Base-by-base conservation (phyloP, 2,329 filamentous ascomycete species). In the Claviceps arundinis region DNA sequence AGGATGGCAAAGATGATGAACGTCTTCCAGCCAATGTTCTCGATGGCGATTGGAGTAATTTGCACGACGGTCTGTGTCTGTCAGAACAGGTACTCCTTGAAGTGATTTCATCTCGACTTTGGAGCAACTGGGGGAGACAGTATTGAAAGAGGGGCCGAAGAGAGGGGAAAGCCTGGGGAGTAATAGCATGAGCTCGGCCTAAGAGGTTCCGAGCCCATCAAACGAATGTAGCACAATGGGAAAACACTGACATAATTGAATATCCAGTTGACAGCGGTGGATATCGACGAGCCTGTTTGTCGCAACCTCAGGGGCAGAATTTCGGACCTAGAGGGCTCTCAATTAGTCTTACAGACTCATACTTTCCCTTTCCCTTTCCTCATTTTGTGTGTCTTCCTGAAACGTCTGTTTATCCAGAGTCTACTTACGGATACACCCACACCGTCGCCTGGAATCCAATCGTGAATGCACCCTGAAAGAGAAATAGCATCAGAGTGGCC, bases 401-500 rank as follows among this genome's bases (percentile, higher is more conserved):
- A 34, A 11, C 4, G 3, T 11, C 9, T 0, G 30, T 11, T 34
- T 34, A 4, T 34, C 11, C 30, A 11, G 41, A 17, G 5, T 13
- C 4, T 9, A 56, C 61, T 50, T 47, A 61, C 57, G 59, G 59
- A 26, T 65, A 63, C 3, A 66, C 62, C 66, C 65, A 66, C 50
- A 69, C 61, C 2, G 65, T 64, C 30, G 65, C 60, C 37, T 70
- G 65, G 47, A 45, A 45, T 2, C 43, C 43, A 26, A 45, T 45
- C 11, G 43, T 45, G 16, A 45, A 45, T 14, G 43, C 43, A 24
- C 43, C 43, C 43, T 45, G 43, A n/a, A 69, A 70, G 6, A 71
- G 57, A 51, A 71, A 72, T 4, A 70, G 62, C 62, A 73, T 69
- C 1, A 62, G 67, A 0, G 68, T 64, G 0, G 70, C 69, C 4